Percentiles rank a stretch among this genome's conserved stretches.
Conservation (phyloP, 1,139 yeast genomes). For the Debaryomycetaceae sp. region DNA sequence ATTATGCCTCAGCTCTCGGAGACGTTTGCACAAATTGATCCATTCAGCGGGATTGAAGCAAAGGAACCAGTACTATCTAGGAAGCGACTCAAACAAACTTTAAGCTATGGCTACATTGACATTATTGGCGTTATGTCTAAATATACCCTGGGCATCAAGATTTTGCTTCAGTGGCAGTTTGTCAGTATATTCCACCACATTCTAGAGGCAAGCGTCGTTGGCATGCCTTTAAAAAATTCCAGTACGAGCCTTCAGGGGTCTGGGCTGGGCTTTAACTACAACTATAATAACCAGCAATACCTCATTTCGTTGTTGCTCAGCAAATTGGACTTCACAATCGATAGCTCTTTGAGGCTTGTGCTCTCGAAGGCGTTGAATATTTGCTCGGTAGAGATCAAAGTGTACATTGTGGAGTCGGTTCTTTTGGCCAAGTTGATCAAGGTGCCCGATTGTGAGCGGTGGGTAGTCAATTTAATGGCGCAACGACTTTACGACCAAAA, state of each 20-base stretch:
- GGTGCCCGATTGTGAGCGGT: conserved; percentile 29
- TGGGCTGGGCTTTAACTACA: no score
- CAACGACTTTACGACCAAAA: conserved; percentile 69
- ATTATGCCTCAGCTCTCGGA: conserved; percentile 84
- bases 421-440: conserved; percentile 42
- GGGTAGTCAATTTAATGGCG: conserved; percentile 49
- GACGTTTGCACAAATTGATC: conserved; percentile 81
- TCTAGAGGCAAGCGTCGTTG: conserved; percentile 35
- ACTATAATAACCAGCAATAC: conserved; percentile 46
- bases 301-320: conserved; percentile 55
- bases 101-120: conserved; percentile 72
- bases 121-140: conserved; percentile 71
- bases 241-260: no score
- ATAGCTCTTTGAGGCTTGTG: conserved; percentile 65
- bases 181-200: conserved; percentile 77
- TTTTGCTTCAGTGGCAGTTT: conserved; percentile 79
- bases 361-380: conserved; percentile 62
- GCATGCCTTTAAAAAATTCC: no score
- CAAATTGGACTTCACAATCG: conserved; percentile 56
- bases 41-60: conserved; percentile 69
- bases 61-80: conserved; percentile 70
- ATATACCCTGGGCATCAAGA: conserved; percentile 55
- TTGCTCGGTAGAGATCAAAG: conserved; percentile 48
- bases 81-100: conserved; percentile 55
- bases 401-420: conserved; percentile 48